phyloP scores from a whole-genome alignment of 139 green algal species.

The Chlamydomonas sp. region DNA sequence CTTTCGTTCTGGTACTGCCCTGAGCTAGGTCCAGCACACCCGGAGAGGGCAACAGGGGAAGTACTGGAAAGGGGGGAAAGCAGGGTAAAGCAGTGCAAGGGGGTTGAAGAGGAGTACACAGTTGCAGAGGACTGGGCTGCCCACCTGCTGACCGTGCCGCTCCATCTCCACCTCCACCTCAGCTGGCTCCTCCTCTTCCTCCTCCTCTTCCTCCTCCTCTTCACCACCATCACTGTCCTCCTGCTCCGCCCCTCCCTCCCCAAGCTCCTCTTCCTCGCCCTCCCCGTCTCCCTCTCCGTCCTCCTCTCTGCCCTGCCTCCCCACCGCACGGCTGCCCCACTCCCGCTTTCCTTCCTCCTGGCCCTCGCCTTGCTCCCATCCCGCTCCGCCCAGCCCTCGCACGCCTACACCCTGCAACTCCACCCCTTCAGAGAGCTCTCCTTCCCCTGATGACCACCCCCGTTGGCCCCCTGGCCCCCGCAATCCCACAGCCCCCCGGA shows the following conservation, averaged over 20 bases:
- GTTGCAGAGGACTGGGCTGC: no score
- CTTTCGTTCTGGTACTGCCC: no score
- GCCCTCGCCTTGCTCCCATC: background rate
- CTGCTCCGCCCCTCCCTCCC: no score
- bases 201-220: background rate
- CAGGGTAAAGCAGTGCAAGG: no score
- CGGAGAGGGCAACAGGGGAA: no score
- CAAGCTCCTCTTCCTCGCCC: background rate
- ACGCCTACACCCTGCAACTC: background rate
- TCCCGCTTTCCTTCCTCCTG: background rate
- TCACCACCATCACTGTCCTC: background rate
- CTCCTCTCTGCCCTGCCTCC: no score
- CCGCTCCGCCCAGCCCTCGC: background rate
- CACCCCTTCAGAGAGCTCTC: background rate
- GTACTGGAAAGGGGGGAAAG: no score
- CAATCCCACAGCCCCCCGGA: background rate
- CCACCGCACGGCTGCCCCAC: no score
- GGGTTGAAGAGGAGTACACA: no score
- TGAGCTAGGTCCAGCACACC: no score
- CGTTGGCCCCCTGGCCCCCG: no score
- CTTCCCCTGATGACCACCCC: no score
- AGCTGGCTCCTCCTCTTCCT: background rate
- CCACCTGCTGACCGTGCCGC: slow-evolving; percentile 1
- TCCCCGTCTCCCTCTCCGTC: background rate
- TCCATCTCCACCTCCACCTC: slow-evolving; percentile 8